Conservation (phyloP, 371 early-diverging fungal genomes). For the Syncephalastrum sp. region DNA sequence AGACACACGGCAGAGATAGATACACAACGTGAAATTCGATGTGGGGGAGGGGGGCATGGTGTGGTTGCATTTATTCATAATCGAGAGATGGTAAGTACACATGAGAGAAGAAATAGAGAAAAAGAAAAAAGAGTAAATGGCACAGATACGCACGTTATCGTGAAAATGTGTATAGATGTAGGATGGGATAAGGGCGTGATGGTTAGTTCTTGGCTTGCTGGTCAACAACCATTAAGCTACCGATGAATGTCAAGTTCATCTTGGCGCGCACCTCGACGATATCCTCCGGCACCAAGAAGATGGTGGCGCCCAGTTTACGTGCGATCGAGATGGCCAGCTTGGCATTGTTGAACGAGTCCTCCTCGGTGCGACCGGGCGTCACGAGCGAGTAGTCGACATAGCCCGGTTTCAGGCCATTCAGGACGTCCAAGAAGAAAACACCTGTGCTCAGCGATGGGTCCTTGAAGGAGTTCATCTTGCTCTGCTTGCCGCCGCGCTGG, state of each 20-base stretch:
- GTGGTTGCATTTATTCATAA: too few species aligned
- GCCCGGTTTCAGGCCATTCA: constrained; percentile 89
- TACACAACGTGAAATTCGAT: too few species aligned
- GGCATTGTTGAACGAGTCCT: constrained; percentile 89
- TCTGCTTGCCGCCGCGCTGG: constrained; percentile 61
- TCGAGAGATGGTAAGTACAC: too few species aligned
- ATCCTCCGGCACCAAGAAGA: constrained; percentile 96
- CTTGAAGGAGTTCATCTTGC: constrained; percentile 80
- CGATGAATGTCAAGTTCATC: constrained; percentile 92
- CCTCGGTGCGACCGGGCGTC: constrained; percentile 75
- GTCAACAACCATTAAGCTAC: constrained; percentile 83
- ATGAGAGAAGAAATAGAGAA: too few species aligned
- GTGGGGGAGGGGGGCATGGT: too few species aligned
- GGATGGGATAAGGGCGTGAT: too few species aligned
- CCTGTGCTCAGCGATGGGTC: constrained; percentile 78
- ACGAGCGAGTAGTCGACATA: constrained; percentile 88
- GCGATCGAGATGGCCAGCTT: constrained; percentile 97
- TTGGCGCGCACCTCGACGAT: constrained; percentile 92
- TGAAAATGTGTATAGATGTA: too few species aligned
- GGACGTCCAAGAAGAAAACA: constrained; percentile 86
- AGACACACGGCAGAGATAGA: too few species aligned
- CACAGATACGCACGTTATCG: too few species aligned
- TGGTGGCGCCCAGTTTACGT: constrained; percentile 96
- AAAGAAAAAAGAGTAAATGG: too few species aligned
- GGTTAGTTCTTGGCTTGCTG: constrained; percentile 12